Conservation (phyloP, 257 asterid species). For the Solanum paucissectum region DNA sequence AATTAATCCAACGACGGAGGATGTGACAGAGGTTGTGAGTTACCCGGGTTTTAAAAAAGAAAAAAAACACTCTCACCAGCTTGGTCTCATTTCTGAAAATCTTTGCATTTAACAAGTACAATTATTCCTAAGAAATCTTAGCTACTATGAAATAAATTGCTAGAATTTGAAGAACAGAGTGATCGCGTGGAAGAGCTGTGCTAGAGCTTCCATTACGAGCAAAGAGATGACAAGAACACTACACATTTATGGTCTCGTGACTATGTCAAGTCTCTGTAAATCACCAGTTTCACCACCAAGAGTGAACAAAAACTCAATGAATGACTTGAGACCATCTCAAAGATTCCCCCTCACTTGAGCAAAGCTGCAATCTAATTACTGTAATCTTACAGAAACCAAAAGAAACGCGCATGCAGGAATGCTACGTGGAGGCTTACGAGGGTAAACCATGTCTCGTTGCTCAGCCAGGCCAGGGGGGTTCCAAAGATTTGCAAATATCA, state of each 20-base stretch:
- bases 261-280: background rate
- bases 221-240: background rate
- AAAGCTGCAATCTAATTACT: background rate
- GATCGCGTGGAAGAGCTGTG: background rate
- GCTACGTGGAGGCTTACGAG: background rate
- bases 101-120: background rate
- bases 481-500: constrained; percentile 6
- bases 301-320: background rate
- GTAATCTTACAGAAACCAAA: background rate
- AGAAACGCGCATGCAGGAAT: background rate
- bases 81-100: background rate
- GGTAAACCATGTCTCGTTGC: background rate
- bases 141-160: background rate
- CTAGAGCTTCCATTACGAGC: background rate
- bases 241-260: background rate
- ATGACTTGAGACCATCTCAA: background rate
- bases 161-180: background rate
- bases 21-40: no score
- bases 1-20: no score
- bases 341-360: background rate
- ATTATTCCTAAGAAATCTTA: background rate
- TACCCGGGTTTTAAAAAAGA: no score
- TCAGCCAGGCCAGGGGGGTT: background rate
- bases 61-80: background rate
- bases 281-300: background rate